These are phyloP conservation scores for Castanea mollissima DNA, from an alignment of 306 rosid genomes.

Conservation along the genomic window DNA sequence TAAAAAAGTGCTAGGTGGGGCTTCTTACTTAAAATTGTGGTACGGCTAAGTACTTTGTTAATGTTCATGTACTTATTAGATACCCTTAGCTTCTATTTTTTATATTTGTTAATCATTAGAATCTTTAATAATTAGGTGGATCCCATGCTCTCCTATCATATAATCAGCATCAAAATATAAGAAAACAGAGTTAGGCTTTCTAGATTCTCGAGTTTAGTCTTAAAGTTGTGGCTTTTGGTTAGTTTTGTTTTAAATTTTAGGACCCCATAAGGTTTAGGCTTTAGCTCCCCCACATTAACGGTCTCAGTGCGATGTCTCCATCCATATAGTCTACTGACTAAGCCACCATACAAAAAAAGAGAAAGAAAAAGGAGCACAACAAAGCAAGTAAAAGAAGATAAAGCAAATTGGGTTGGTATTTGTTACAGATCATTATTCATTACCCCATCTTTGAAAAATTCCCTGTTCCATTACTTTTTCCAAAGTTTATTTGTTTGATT, in stretches of 20 bases:
- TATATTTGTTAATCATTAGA: background rate
- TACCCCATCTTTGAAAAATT: conserved; percentile 28
- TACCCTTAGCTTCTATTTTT: conserved; percentile 20
- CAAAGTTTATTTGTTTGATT: background rate
- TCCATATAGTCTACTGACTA: conserved; percentile 24
- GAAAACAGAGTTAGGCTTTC: conserved; percentile 26
- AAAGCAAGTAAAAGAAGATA: conserved; percentile 51
- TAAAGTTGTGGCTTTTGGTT: conserved; percentile 51
- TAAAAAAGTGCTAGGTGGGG: conserved; percentile 24
- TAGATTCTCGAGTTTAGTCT: conserved; percentile 69
- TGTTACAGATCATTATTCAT: conserved; percentile 27
- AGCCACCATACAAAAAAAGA: conserved; percentile 39
- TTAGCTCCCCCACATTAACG: conserved; percentile 7
- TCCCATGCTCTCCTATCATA: conserved; percentile 31
- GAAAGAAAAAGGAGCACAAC: conserved; percentile 35
- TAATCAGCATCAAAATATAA: conserved; percentile 22
- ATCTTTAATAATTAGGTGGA: conserved; percentile 31
- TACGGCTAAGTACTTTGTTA: conserved; percentile 53
- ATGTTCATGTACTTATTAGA: conserved; percentile 26
- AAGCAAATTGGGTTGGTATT: conserved; percentile 37
- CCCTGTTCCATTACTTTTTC: conserved; percentile 21
- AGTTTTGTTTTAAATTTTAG: conserved; percentile 37
- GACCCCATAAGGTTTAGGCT: conserved; percentile 25
- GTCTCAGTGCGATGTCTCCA: conserved; percentile 23
- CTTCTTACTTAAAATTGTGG: conserved; percentile 32